Evolutionary conservation across 129 eudicot genomes (phyloP).

Genomic region (Logfia minima): DNA sequence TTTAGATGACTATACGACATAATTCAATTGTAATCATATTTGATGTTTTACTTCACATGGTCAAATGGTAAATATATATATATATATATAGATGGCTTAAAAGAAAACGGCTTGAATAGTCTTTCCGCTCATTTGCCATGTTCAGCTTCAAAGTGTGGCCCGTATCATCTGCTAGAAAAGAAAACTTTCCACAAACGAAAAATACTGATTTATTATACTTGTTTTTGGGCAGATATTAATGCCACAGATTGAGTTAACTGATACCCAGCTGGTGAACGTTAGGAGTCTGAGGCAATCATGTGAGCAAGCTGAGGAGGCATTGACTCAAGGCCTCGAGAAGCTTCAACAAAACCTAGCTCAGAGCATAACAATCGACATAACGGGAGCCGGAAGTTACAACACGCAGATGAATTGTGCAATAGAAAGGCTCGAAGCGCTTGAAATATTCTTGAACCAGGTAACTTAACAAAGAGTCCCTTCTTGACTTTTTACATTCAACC

Average conservation of each 20-base stretch:
- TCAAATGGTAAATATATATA: no score
- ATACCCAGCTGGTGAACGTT: slow-evolving; percentile 50
- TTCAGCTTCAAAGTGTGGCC: background rate
- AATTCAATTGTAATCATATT: no score
- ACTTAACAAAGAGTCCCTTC: background rate
- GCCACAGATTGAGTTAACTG: slow-evolving; percentile 68
- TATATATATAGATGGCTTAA: no score
- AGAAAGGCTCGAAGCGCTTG: slow-evolving; percentile 75
- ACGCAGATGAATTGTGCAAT: slow-evolving; percentile 58
- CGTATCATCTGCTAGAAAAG: background rate
- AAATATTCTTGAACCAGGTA: slow-evolving; percentile 78
- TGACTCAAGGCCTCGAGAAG: slow-evolving; percentile 80
- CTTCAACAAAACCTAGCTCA: slow-evolving; percentile 81
- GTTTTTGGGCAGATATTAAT: slow-evolving; percentile 50
- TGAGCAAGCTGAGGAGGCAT: slow-evolving; percentile 91
- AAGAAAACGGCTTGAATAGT: no score
- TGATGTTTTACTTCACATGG: no score
- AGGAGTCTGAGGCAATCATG: slow-evolving; percentile 60
- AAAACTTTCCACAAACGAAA: background rate
- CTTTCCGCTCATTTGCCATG: background rate
- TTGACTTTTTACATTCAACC: background rate
- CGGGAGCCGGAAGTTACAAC: slow-evolving; percentile 45
- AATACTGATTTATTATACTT: background rate
- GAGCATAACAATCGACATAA: slow-evolving; percentile 45
- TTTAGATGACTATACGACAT: no score